phyloP scores from a whole-genome alignment of 176 grass and related monocot genomes.

The Poa annua region DNA sequence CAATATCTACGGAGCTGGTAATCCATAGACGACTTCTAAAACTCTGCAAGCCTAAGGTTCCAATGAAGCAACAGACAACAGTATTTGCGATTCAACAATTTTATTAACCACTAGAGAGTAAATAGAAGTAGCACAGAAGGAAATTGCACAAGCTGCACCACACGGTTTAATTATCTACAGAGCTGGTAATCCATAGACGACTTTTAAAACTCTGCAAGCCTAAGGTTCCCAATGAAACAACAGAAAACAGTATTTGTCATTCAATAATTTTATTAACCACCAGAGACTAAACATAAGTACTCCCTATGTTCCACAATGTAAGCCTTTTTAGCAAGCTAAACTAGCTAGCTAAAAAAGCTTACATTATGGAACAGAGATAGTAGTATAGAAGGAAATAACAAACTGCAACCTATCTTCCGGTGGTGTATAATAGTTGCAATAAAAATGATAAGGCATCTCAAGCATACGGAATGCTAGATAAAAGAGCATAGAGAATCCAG shows the following conservation, averaged over 20 bases:
- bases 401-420: constrained; percentile 23
- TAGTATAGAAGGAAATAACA: background rate
- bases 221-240: background rate
- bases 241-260: constrained; percentile 6
- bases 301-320: too few species aligned
- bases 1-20: background rate
- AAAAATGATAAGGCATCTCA: constrained; percentile 11
- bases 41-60: background rate
- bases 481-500: constrained; percentile 11
- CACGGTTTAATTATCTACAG: background rate
- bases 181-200: background rate
- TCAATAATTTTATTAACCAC: constrained; percentile 21
- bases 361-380: too few species aligned
- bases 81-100: constrained; percentile 12
- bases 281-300: background rate
- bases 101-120: constrained; percentile 26
- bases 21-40: constrained; percentile 7
- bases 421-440: constrained; percentile 9
- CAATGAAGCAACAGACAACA: background rate
- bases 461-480: background rate
- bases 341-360: too few species aligned
- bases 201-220: constrained; percentile 2
- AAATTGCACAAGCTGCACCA: constrained; percentile 22
- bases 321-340: too few species aligned
- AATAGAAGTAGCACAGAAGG: too few species aligned